Conservation (phyloP, 1,139 yeast species). For the Hanseniaspora sp. region DNA sequence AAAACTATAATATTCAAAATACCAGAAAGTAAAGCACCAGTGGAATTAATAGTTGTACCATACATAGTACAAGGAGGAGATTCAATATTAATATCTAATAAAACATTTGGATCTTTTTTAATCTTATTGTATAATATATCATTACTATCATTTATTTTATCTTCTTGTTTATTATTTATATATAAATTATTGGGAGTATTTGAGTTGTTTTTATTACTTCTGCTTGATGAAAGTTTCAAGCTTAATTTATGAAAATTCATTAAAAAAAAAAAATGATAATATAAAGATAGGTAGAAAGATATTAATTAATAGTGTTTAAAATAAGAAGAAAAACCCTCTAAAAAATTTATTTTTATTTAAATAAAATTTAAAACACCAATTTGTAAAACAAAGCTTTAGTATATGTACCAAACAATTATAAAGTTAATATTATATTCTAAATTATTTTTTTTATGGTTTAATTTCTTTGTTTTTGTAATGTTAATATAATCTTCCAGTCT, state of each 20-base stretch:
- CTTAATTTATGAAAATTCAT: slow-evolving; percentile 12
- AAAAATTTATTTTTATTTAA: too few relatives aligned
- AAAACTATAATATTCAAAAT: slow-evolving; percentile 33
- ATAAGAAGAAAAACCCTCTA: too few relatives aligned
- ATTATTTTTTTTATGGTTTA: too few relatives aligned
- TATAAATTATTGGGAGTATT: not conserved
- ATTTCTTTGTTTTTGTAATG: too few relatives aligned
- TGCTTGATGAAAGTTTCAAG: not conserved
- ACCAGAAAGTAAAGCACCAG: slow-evolving; percentile 83
- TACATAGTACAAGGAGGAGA: slow-evolving; percentile 83
- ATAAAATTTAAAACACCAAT: too few relatives aligned
- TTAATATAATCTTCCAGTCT: too few relatives aligned
- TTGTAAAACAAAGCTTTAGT: too few relatives aligned
- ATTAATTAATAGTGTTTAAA: not conserved
- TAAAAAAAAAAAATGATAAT: too few relatives aligned
- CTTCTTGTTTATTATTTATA: not conserved
- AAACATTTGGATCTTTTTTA: slow-evolving; percentile 1
- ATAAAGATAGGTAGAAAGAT: too few relatives aligned
- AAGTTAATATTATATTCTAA: too few relatives aligned
- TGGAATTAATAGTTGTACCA: slow-evolving; percentile 65
- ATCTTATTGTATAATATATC: not conserved
- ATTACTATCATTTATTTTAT: not conserved
- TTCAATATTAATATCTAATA: slow-evolving; percentile 54
- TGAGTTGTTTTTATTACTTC: not conserved
- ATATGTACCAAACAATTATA: too few relatives aligned